These are phyloP conservation scores for Crepidotus variabilis DNA, from an alignment of 768 basidiomycete genomes.

Conservation along the genomic window DNA sequence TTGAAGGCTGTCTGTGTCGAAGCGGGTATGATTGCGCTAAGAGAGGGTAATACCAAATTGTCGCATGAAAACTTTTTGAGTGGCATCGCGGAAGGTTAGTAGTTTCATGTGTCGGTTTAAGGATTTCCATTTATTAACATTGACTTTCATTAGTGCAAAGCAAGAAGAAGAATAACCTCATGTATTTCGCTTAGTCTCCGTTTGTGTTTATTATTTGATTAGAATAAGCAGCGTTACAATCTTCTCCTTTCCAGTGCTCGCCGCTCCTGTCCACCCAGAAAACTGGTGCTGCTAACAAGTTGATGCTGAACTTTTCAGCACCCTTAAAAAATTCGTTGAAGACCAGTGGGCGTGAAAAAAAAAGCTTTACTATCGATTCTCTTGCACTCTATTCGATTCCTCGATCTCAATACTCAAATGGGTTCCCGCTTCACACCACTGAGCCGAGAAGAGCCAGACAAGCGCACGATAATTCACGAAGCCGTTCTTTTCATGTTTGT, in stretches of 20 bases:
- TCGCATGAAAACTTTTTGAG: conserved; percentile 96
- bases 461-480: too few relatives aligned
- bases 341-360: too few relatives aligned
- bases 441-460: too few relatives aligned
- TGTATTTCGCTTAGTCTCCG: conserved; percentile 76
- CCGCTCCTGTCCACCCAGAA: not conserved
- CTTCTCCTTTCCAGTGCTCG: not conserved
- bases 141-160: conserved; percentile 71
- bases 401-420: too few relatives aligned
- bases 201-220: conserved; percentile 1
- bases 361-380: too few relatives aligned
- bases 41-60: conserved; percentile 87
- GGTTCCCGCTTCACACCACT: too few relatives aligned
- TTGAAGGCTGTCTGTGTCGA: conserved; percentile 98
- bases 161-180: conserved; percentile 99
- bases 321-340: too few relatives aligned
- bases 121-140: conserved; percentile 14
- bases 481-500: too few relatives aligned
- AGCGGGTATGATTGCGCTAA: conserved; percentile 96
- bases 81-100: conserved; percentile 80
- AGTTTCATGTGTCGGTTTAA: conserved; percentile 3
- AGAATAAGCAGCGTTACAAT: not conserved
- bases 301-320: too few relatives aligned
- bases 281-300: not conserved
- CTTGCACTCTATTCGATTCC: too few relatives aligned